These are phyloP conservation scores for Fusarium agapanthi DNA, from an alignment of 2,329 filamentous ascomycete genomes.

Conservation along the genomic window DNA sequence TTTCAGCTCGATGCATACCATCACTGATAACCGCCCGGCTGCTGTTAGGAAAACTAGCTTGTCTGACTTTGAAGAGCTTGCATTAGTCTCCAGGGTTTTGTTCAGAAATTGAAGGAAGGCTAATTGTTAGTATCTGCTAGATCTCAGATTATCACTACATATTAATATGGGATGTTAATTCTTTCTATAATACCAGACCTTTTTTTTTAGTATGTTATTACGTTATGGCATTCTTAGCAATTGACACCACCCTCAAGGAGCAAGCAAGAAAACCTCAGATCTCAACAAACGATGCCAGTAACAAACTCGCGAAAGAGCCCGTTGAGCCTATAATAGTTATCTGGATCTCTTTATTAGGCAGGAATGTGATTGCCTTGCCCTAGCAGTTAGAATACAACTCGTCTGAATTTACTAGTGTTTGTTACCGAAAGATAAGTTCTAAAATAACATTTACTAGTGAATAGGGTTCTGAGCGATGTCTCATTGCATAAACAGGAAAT, in stretches of 20 bases:
- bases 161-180: not conserved
- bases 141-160: not conserved
- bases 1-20: constrained; percentile 21
- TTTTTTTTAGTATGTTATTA: not conserved
- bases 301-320: not conserved
- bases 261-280: not conserved
- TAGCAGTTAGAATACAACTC: not conserved
- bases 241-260: not conserved
- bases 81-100: not conserved
- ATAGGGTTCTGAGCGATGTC: not conserved
- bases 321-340: not conserved
- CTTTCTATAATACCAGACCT: not conserved
- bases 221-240: not conserved
- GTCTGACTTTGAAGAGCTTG: constrained; percentile 30
- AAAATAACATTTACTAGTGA: not conserved
- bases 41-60: constrained; percentile 40
- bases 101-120: not conserved
- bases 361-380: too few species aligned
- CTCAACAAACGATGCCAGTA: not conserved
- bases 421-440: not conserved
- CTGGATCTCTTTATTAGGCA: not conserved
- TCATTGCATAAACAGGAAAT: not conserved
- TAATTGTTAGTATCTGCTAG: constrained; percentile 21
- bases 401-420: not conserved
- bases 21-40: constrained; percentile 40